Conservation (phyloP, 768 basidiomycete genomes). For the Leccinum rimulosum region DNA sequence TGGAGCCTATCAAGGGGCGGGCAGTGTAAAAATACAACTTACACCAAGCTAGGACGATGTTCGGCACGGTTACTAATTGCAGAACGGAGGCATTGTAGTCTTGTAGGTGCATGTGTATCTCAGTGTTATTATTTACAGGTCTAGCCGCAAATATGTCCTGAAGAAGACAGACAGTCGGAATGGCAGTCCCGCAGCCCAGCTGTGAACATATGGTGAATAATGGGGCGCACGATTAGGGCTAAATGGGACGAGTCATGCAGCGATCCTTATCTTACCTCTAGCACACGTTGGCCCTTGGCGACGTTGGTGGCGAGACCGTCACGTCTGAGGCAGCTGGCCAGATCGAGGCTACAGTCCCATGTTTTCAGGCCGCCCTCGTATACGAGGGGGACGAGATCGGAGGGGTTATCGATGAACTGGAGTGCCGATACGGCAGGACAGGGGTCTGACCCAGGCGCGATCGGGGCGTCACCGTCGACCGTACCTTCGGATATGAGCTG, state of each 20-base stretch:
- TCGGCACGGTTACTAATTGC: slow-evolving; percentile 75
- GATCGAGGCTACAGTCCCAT: slow-evolving; percentile 93
- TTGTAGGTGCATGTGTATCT: slow-evolving; percentile 73
- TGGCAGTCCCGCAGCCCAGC: slow-evolving; percentile 92
- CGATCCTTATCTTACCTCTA: slow-evolving; percentile 57
- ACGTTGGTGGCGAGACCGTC: slow-evolving; percentile 21
- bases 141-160: slow-evolving; percentile 50
- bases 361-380: slow-evolving; percentile 98
- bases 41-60: slow-evolving; percentile 83
- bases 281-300: slow-evolving; percentile 49
- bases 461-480: not conserved
- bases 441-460: not conserved
- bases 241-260: not conserved
- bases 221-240: not conserved
- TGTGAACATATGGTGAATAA: slow-evolving; percentile 30
- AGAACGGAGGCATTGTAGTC: slow-evolving; percentile 88
- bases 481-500: slow-evolving; percentile 69
- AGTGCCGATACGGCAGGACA: slow-evolving; percentile 36
- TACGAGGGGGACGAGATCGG: slow-evolving; percentile 86
- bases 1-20: not conserved
- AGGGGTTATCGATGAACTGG: slow-evolving; percentile 74
- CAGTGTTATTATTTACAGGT: slow-evolving; percentile 8
- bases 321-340: slow-evolving; percentile 63
- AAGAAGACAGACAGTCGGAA: slow-evolving; percentile 78
- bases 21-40: slow-evolving; percentile 30